Evolutionary conservation across 345 rosid species (phyloP).

Genomic region (Lepidium sativum): DNA sequence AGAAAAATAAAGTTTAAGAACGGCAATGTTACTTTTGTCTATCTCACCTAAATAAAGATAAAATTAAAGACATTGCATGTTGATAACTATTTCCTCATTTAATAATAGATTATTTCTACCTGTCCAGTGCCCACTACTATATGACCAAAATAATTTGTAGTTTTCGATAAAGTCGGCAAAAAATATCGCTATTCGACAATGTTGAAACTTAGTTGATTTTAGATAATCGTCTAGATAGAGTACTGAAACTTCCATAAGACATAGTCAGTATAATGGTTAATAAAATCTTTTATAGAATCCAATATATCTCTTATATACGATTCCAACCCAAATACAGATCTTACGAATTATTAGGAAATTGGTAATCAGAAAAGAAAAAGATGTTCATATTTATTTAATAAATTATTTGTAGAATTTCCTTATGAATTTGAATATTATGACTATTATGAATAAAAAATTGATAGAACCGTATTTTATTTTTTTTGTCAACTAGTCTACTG

Average conservation of each 20-base stretch:
- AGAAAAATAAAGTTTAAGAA: neutral
- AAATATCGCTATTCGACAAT: neutral
- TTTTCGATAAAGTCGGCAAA: neutral
- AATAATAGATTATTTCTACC: neutral
- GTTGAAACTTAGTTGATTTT: too few species aligned
- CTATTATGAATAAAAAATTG: too few species aligned
- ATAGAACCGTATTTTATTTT: too few species aligned
- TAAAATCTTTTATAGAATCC: too few species aligned
- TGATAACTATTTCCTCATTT: neutral
- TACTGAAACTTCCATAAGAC: too few species aligned
- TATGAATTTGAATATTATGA: neutral
- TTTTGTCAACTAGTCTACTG: too few species aligned
- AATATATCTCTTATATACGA: too few species aligned
- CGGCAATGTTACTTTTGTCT: neutral
- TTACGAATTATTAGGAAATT: too few species aligned
- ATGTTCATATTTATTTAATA: neutral
- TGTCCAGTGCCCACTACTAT: neutral
- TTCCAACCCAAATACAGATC: too few species aligned
- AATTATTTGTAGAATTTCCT: neutral
- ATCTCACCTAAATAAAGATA: slow-evolving; percentile 8
- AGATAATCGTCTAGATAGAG: too few species aligned
- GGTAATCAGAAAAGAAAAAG: too few species aligned
- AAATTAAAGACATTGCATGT: slow-evolving; percentile 8
- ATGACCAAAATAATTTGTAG: neutral
- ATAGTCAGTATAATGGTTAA: too few species aligned